phyloP scores from a whole-genome alignment of 1,284 basidiomycete genomes.

The Sporisorium graminicola region DNA sequence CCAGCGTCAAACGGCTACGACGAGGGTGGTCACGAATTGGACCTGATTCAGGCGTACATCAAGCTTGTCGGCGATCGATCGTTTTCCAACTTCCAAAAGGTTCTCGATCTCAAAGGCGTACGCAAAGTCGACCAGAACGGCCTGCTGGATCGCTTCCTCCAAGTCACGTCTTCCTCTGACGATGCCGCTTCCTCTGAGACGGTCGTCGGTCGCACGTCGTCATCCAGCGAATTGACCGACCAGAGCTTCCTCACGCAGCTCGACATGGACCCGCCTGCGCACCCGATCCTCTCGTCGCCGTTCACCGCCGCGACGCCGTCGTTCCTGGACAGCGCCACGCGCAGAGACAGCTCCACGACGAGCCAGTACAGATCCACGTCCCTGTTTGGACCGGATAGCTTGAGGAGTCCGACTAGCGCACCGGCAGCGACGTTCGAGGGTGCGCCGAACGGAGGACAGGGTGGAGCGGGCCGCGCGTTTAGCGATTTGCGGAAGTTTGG shows the following conservation, averaged over 20 bases:
- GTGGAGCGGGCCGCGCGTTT: constrained; percentile 45
- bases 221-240: constrained; percentile 25
- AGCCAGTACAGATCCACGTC: constrained; percentile 10
- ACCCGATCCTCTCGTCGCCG: constrained; percentile 32
- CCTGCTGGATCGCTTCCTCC: constrained; percentile 89
- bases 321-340: constrained; percentile 32
- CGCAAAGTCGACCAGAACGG: constrained; percentile 86
- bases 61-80: constrained; percentile 58
- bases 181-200: not conserved
- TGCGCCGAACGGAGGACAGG: constrained; percentile 8
- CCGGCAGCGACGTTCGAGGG: constrained; percentile 16
- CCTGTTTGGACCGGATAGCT: constrained; percentile 34
- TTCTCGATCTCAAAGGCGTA: constrained; percentile 86
- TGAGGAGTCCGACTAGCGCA: constrained; percentile 8
- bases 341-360: constrained; percentile 18
- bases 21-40: constrained; percentile 8
- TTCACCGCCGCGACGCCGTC: constrained; percentile 41
- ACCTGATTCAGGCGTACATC: constrained; percentile 59
- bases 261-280: constrained; percentile 84
- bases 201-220: not conserved
- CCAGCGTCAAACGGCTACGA: not conserved
- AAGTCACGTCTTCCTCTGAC: constrained; percentile 75
- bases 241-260: constrained; percentile 74
- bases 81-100: constrained; percentile 80
- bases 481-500: constrained; percentile 64